Percentiles rank a stretch among this genome's conserved stretches.
phyloP scores from a whole-genome alignment of 2,329 filamentous ascomycete genomes.

The Fusarium sp. region DNA sequence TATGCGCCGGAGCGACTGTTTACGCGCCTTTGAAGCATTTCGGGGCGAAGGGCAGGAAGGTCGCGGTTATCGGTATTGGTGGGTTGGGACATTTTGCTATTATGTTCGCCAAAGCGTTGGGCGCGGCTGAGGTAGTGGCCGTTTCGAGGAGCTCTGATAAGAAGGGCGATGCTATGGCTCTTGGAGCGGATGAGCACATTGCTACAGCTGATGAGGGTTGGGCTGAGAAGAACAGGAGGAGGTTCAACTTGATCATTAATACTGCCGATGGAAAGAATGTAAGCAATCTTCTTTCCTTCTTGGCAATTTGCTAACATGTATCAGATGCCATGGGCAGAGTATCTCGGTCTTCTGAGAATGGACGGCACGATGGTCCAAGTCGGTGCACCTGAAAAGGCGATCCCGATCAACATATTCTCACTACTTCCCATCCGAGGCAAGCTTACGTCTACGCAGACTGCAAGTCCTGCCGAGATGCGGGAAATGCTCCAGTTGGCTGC shows the following conservation, averaged over 20 bases:
- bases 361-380: slow-evolving; percentile 71
- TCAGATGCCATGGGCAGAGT: slow-evolving; percentile 36
- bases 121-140: slow-evolving; percentile 67
- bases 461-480: slow-evolving; percentile 66
- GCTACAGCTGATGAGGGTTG: slow-evolving; percentile 64
- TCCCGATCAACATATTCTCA: slow-evolving; percentile 27
- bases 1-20: slow-evolving; percentile 84
- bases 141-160: slow-evolving; percentile 68
- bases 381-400: slow-evolving; percentile 49
- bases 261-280: slow-evolving; percentile 58
- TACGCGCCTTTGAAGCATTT: slow-evolving; percentile 76
- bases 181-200: slow-evolving; percentile 69
- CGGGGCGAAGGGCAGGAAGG: slow-evolving; percentile 65
- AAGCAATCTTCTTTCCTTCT: not conserved
- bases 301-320: too few species aligned
- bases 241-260: slow-evolving; percentile 79
- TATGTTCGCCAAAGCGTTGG: slow-evolving; percentile 74
- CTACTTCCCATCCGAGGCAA: slow-evolving; percentile 17
- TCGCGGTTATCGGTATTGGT: slow-evolving; percentile 75
- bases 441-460: slow-evolving; percentile 56
- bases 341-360: slow-evolving; percentile 55
- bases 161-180: slow-evolving; percentile 63
- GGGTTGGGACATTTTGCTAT: slow-evolving; percentile 76
- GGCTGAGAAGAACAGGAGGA: slow-evolving; percentile 63
- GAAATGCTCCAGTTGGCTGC: slow-evolving; percentile 70